Evolutionary conservation across 1,139 yeast genomes (phyloP), one percentile per base, ranked within the genome.

Genomic region (Hyphopichia pseudoburtonii): DNA sequence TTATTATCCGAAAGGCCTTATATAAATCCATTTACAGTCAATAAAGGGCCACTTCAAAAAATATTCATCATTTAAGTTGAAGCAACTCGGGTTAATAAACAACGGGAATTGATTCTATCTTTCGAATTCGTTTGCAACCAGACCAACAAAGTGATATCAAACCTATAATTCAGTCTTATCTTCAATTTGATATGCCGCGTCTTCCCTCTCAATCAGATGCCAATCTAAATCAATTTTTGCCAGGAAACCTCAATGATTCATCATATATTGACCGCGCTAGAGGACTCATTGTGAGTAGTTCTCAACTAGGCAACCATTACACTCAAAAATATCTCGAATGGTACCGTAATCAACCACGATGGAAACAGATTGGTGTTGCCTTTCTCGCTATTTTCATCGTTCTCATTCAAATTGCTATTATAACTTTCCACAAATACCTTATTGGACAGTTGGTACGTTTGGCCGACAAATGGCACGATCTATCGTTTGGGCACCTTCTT

Each of bases 401-500:
- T 9, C 35, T 55, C 3, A 35, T 56, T 1, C 65, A 63, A 2
- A 36, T 72, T 2, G 30, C 68, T 14, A 54, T 66, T 30, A 37
- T 79, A 18, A 56, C 78, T 2, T 79, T 74, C 62, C 84, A 79
- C 52, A 60, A 67, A 12, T 54, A 53, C 21, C 54, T 82, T 30
- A 60, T 82, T 28, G 58, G 62, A 10, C 47, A 64, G 30, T 53
- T 80, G 38, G 73, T 77, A 3, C 47, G 49, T 2, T 53, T 80
- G 7, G 66, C 85, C 3, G 75, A 76, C 18, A 44, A 56, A 32
- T 73, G 78, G 74, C 55, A 57, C 28, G 54, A 62, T n/a, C 53
- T 72, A 52, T 52, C 58, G 43, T 64, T 60, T 40, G 92, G 94
- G 0, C 67, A 74, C 26, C 45, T 76, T 2, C 53, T 86, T 1